phyloP scores from a whole-genome alignment of 441 rosid genomes.

The Omphalea diandra region DNA sequence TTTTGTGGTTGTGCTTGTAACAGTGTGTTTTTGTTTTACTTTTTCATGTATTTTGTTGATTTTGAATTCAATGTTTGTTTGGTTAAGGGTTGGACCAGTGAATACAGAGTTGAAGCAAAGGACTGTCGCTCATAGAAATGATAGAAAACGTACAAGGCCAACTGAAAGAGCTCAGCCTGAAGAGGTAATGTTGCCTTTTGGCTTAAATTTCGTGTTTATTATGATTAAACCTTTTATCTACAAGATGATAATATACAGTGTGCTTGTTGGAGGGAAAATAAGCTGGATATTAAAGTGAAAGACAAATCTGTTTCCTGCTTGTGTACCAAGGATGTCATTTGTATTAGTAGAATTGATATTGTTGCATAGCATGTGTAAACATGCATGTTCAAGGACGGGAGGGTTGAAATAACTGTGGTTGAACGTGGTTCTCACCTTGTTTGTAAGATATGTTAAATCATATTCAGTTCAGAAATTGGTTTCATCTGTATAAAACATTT shows the following conservation, averaged over 20 bases:
- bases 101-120: slow-evolving; percentile 50
- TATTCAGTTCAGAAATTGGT: background rate
- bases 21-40: background rate
- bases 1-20: background rate
- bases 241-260: background rate
- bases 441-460: slow-evolving; percentile 38
- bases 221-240: background rate
- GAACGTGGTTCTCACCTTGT: slow-evolving; percentile 57
- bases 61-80: background rate
- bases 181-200: slow-evolving; percentile 39
- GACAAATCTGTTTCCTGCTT: background rate
- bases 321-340: background rate
- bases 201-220: slow-evolving; percentile 3
- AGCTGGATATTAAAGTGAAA: too few relatives aligned
- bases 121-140: slow-evolving; percentile 30
- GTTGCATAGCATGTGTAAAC: slow-evolving; percentile 28
- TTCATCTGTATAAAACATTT: background rate
- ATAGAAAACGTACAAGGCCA: slow-evolving; percentile 41
- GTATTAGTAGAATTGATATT: background rate
- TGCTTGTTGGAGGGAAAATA: background rate
- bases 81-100: slow-evolving; percentile 72
- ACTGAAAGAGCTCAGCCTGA: slow-evolving; percentile 49
- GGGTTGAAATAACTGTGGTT: slow-evolving; percentile 54
- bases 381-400: slow-evolving; percentile 76
- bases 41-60: background rate